phyloP scores from a whole-genome alignment of 1,284 basidiomycete genomes.

The Caloboletus inedulis region DNA sequence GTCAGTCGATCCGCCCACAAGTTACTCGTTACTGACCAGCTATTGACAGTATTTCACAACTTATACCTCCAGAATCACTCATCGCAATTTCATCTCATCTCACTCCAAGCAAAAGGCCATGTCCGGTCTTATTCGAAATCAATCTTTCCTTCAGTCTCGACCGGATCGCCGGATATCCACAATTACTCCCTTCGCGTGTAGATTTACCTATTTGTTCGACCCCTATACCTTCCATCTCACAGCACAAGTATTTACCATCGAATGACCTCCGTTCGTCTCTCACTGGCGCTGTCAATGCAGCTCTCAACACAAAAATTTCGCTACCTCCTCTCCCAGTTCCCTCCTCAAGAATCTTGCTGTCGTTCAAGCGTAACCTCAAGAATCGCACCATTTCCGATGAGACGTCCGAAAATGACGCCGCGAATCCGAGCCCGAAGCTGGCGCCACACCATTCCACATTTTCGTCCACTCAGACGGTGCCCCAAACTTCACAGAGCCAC shows the following conservation, averaged over 20 bases:
- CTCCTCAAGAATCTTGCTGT: conserved; percentile 20
- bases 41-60: conserved; percentile 53
- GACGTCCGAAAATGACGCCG: neutral
- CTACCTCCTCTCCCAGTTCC: conserved; percentile 20
- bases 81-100: conserved; percentile 55
- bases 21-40: conserved; percentile 11
- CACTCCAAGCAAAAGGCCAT: conserved; percentile 29
- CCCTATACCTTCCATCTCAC: conserved; percentile 17
- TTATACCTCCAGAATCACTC: conserved; percentile 63
- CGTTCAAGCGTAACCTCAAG: conserved; percentile 26
- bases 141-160: conserved; percentile 43
- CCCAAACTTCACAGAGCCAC: conserved; percentile 3
- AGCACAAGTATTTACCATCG: conserved; percentile 23
- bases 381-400: neutral
- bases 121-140: conserved; percentile 47
- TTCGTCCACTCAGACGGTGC: neutral
- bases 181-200: conserved; percentile 17
- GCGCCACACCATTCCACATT: neutral
- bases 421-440: neutral
- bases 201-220: conserved; percentile 1
- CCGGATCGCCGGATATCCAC: conserved; percentile 33
- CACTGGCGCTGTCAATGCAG: conserved; percentile 43
- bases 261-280: conserved; percentile 35
- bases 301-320: conserved; percentile 40
- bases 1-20: conserved; percentile 38